Conservation (phyloP, 768 basidiomycete genomes). For the Lentinula sp. region DNA sequence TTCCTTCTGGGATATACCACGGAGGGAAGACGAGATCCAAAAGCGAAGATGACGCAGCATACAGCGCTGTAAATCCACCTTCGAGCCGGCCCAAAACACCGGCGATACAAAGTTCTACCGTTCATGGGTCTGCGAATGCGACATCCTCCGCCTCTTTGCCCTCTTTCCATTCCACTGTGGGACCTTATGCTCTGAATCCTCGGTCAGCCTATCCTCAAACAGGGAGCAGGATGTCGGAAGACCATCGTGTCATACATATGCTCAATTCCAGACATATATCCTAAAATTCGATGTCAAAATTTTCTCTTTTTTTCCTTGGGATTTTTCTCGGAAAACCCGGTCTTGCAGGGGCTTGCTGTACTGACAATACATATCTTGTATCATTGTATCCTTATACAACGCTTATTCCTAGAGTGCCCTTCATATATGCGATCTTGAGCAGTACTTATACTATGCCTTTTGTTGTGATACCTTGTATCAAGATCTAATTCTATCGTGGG, state of each 20-base stretch:
- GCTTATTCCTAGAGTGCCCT: not conserved
- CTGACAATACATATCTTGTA: not conserved
- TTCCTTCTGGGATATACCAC: constrained; percentile 42
- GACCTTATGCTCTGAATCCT: constrained; percentile 19
- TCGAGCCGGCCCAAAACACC: constrained; percentile 7
- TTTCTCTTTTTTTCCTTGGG: not conserved
- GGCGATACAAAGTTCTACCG: constrained; percentile 7
- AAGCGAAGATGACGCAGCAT: constrained; percentile 24
- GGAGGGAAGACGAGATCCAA: constrained; percentile 37
- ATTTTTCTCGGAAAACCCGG: not conserved
- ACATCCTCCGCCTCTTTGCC: constrained; percentile 24
- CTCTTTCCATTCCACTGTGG: constrained; percentile 33
- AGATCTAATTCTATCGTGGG: not conserved
- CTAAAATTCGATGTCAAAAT: not conserved
- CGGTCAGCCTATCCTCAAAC: constrained; percentile 25
- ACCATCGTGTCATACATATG: constrained; percentile 56
- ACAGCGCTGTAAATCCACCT: not conserved
- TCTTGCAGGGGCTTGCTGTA: not conserved
- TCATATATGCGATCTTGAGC: not conserved
- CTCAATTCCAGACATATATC: constrained; percentile 37
- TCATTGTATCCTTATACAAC: not conserved
- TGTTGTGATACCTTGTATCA: not conserved
- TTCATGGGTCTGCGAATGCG: constrained; percentile 1
- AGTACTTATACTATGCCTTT: not conserved
- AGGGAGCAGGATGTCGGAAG: constrained; percentile 33